Evolutionary conservation across 2,329 filamentous ascomycete genomes (phyloP).

Genomic region (Cladophialophora yegresii): DNA sequence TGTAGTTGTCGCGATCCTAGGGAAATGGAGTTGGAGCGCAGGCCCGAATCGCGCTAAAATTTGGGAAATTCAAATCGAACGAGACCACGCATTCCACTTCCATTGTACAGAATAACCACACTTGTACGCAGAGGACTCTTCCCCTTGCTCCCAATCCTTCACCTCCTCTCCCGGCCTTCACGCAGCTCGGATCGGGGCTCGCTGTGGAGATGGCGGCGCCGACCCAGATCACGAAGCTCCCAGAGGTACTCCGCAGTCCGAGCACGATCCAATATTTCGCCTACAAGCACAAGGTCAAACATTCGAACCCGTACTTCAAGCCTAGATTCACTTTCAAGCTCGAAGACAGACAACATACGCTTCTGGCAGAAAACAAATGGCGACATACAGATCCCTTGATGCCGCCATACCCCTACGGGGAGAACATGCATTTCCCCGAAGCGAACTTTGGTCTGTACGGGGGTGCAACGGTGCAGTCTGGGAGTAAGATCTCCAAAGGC

Average conservation of each 20-base stretch:
- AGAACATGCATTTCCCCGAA: constrained; percentile 49
- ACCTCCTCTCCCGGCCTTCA: background rate
- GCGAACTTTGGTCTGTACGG: constrained; percentile 53
- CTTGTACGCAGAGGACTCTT: background rate
- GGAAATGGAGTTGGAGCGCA: constrained; percentile 1
- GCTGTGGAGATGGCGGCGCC: constrained; percentile 9
- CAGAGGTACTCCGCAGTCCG: constrained; percentile 31
- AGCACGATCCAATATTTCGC: constrained; percentile 34
- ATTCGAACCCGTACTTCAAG: constrained; percentile 29
- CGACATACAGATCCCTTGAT: constrained; percentile 38
- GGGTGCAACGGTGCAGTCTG: constrained; percentile 49
- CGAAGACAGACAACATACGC: constrained; percentile 32
- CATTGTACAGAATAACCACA: background rate
- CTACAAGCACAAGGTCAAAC: constrained; percentile 20
- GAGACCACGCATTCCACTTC: background rate
- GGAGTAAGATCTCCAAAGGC: constrained; percentile 55
- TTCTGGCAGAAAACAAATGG: constrained; percentile 22
- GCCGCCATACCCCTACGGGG: constrained; percentile 52
- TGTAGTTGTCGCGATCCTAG: background rate
- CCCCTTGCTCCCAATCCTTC: background rate
- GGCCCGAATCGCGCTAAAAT: constrained; percentile 6
- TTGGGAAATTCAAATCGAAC: background rate
- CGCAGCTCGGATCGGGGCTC: background rate
- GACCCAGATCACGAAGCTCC: constrained; percentile 28
- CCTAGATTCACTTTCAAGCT: constrained; percentile 31